These are phyloP conservation scores for Tylopilus vinaceipallidus DNA, from an alignment of 768 basidiomycete species.

Conservation along the genomic window DNA sequence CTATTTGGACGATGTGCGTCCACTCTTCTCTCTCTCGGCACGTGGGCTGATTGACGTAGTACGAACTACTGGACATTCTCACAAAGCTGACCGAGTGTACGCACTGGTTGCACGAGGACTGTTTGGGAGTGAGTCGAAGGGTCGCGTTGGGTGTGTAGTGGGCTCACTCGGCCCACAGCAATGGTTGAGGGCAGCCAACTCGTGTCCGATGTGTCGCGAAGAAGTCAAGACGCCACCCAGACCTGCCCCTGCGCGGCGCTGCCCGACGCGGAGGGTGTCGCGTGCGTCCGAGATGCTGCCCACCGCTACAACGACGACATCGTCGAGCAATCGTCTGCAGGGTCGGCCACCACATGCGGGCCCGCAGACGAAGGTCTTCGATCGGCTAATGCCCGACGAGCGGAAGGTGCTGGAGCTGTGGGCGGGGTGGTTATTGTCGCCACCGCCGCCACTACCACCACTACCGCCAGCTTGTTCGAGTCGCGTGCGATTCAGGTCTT, in stretches of 20 bases:
- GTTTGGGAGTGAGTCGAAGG: conserved; percentile 56
- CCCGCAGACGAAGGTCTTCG: conserved; percentile 15
- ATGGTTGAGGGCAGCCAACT: conserved; percentile 76
- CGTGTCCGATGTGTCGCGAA: conserved; percentile 80
- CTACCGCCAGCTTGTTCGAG: conserved; percentile 64
- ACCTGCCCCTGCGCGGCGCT: conserved; percentile 20
- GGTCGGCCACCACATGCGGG: conserved; percentile 5
- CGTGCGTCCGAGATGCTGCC: conserved; percentile 11
- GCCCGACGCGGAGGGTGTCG: conserved; percentile 7
- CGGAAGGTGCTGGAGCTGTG: conserved; percentile 1
- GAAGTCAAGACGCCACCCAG: conserved; percentile 39
- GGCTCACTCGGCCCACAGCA: conserved; percentile 43
- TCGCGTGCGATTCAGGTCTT: conserved; percentile 94
- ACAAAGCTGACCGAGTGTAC: conserved; percentile 67
- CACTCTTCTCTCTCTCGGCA: neutral
- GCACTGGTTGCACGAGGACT: conserved; percentile 82
- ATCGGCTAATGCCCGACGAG: conserved; percentile 18
- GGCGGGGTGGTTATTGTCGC: neutral
- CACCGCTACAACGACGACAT: neutral
- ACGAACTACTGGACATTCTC: conserved; percentile 57
- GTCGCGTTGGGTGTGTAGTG: too few relatives aligned
- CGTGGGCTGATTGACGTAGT: conserved; percentile 41
- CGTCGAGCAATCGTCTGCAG: neutral
- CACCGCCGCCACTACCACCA: neutral
- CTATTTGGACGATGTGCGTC: conserved; percentile 77